Evolutionary conservation across 2,329 filamentous ascomycete species (phyloP), one percentile per base, ranked within the genome.

Genomic region (Tolypocladium album): DNA sequence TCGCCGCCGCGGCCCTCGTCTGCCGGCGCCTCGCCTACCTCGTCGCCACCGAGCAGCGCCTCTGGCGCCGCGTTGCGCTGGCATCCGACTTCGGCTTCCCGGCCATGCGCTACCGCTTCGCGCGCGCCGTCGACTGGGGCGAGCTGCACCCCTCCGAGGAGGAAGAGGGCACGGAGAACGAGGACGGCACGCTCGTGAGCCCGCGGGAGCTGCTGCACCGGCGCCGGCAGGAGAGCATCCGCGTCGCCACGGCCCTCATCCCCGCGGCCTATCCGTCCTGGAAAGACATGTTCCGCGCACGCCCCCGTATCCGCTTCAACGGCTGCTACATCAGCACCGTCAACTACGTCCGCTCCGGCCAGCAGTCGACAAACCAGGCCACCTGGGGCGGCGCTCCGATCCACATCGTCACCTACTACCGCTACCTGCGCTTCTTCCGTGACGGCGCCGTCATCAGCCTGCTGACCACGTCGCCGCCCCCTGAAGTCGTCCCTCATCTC

Each of bases 381-480:
- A 88, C 89, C 1, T 96, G 92, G 90, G 78, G 79, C 67, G 88
- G 83, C 31, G 60, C 59, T 40, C 92, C 92, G 11, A 88, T 97
- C 42, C 92, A 96, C 71, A 95, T 97, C 61, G 92, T 99, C 56
- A 99, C 94, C 0, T 99, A 97, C 76, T 99, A 96, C 76, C 90
- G 94, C 61, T 99, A 97, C 75, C 83, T 99, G 4, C 89, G 94
- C 58, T 94, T 99, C 77, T 94, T 94, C 76, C 89, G 92, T 31
- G 90, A 97, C 72, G 94, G 94, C 36, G 88, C 88, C 1, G 85
- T 83, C 64, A 86, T 97, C 61, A 90, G 87, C 59, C 81, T 99
- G 1, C 81, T 95, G 42, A 90, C 89, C 0, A 95, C 90, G 0
- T 76, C 83, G 6, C 90, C 96, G 70, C 94, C 94, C 0, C 75